Percentiles rank a stretch among this genome's conserved stretches.
Conservation (phyloP, 140 eudicot genomes). For the Senecio squalidus region DNA sequence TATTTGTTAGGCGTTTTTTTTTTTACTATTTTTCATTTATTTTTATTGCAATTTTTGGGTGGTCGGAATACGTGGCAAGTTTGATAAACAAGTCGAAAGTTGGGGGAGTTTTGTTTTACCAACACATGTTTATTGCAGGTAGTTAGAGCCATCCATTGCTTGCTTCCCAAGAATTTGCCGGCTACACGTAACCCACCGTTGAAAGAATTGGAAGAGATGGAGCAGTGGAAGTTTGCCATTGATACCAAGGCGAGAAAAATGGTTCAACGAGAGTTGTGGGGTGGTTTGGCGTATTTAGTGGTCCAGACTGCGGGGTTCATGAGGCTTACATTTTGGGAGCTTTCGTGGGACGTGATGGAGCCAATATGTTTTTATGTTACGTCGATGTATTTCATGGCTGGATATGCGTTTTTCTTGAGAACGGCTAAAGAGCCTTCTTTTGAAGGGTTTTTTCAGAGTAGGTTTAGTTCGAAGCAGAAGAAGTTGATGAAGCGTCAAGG, state of each 20-base stretch:
- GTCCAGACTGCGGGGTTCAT: conserved; percentile 89
- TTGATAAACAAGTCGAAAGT: background rate
- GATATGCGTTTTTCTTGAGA: conserved; percentile 84
- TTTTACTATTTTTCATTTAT: background rate
- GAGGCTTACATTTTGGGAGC: conserved; percentile 98
- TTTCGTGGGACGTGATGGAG: conserved; percentile 98
- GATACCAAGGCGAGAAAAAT: conserved; percentile 56
- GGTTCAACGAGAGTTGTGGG: conserved; percentile 75
- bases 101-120: conserved; percentile 60
- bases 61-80: conserved; percentile 8
- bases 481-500: conserved; percentile 49
- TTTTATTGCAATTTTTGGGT: conserved; percentile 7
- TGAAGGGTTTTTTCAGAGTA: conserved; percentile 80
- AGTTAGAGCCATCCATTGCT: conserved; percentile 61
- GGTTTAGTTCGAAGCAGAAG: conserved; percentile 73
- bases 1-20: conserved; percentile 15
- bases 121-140: conserved; percentile 69
- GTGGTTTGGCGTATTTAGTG: conserved; percentile 68
- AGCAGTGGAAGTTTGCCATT: conserved; percentile 53
- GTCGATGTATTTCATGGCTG: conserved; percentile 76
- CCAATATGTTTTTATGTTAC: conserved; percentile 95
- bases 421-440: conserved; percentile 87
- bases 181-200: conserved; percentile 35
- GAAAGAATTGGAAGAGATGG: conserved; percentile 71
- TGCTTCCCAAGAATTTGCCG: conserved; percentile 32